Evolutionary conservation across 331 rosid species (phyloP), one percentile per base, ranked within the genome.

Genomic region (Prunus yedoensis): DNA sequence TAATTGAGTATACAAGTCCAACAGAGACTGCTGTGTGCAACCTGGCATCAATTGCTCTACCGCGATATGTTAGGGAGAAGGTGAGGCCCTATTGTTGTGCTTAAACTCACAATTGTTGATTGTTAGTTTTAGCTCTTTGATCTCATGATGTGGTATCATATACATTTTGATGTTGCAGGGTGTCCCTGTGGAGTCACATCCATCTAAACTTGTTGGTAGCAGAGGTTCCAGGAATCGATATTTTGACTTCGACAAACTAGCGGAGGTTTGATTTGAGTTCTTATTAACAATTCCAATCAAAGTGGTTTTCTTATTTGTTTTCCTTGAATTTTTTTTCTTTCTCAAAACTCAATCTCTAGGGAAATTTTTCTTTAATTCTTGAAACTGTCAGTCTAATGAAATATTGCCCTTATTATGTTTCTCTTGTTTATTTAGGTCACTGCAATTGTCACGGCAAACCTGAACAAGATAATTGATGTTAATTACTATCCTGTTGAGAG

Each of bases 1-100:
- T 94, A 68, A 77, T 94, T 80, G 92, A 94, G 85, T 94, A 88
- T 74, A 80, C 96, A 73, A 92, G 97, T 81, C 99, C 99, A 45
- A 84, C 89, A 13, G 99, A 94, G 86, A 92, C 99, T 13, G 99
- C 99, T 61, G 99, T 94, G 25, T 94, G 99, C 87, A 94, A 94
- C 71, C 87, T 92, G 84, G 97, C 99, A n/a, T 94, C 99, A 58
- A 89, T 94, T 85, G 99, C 99, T 27, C 82, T 94, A 18, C 97
- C 99, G 8, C 86, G 97, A 75, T 94, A 80, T 84, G 99, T 94
- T 10, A 84, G 97, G 83, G 97, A 94, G 69, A 92, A 90, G 96
- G 99, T 94, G 56, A 50, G 84, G 52, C 20, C 46, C 67, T 49
- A 25, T 3, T 76, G 35, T 17, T 8, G 17, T 70, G 70, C 47